Evolutionary conservation across 2,329 filamentous ascomycete genomes (phyloP), one percentile per base, ranked within the genome.

Genomic region (Penicillium nordicum): DNA sequence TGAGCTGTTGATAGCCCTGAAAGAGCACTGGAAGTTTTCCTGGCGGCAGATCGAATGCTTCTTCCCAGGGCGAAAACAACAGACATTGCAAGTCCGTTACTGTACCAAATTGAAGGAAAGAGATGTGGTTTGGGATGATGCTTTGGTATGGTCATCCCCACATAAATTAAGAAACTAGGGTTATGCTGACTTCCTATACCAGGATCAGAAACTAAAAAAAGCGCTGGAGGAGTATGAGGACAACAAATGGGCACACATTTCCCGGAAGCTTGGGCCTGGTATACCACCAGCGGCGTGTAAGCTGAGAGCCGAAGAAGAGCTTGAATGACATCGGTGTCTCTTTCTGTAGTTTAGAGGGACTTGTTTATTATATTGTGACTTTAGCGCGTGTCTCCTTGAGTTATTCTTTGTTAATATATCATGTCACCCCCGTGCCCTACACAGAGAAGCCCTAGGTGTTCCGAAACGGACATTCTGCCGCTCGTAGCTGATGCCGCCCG

Each of bases 21-120:
- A 97, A 74, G 92, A 97, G 76, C 92, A 94, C 69, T 95, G 94
- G 74, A 92, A 90, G 69, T 80, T 97, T 70, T 96, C 92, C 5
- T 97, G 92, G 92, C 96, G 96, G 76, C 92, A 97, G 79, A 97
- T 97, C 69, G 90, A 92, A 55, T 92, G 96, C 70, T 96, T 96
- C 76, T 97, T 97, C 66, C 92, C 92, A 0, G 92, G 92, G 1
- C 82, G 92, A 56, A 94, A 90, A 57, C 95, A 90, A 44, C 92
- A 92, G 18, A 96, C 92, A 30, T 77, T 97, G 59, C 92, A 97
- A 74, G 92, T 97, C 53, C 87, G 92, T 36, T 97, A 97, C 73
- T 97, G 92, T 72, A 96, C 92, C 42, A 96, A 96, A 76, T 79
- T 96, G 50, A 96, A 96, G 77, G 92, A 91, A 14, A 96, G 96